These are phyloP conservation scores for Botrytis sinoallii DNA, from an alignment of 2,329 filamentous ascomycete species.

Conservation along the genomic window DNA sequence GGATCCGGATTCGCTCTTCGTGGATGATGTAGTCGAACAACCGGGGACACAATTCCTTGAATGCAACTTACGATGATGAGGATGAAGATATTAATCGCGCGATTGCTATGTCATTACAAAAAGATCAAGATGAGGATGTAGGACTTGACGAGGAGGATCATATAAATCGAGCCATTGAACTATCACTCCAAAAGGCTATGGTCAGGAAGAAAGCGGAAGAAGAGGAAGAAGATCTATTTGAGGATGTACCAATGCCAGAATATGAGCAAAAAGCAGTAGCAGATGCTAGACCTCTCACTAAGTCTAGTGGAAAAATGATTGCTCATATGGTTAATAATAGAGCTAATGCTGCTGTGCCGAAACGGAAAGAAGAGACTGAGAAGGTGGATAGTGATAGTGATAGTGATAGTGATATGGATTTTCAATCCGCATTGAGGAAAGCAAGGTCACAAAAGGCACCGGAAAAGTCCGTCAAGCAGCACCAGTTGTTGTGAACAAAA, in stretches of 20 bases:
- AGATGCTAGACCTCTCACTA: conserved; percentile 50
- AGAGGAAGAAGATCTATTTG: conserved; percentile 43
- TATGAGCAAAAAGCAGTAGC: conserved; percentile 57
- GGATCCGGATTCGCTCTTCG: conserved; percentile 34
- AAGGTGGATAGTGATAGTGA: conserved; percentile 49
- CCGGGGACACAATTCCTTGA: conserved; percentile 21
- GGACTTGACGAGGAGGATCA: conserved; percentile 67
- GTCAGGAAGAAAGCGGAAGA: conserved; percentile 37
- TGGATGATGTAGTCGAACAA: conserved; percentile 26
- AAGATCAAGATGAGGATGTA: conserved; percentile 23
- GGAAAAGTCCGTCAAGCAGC: conserved; percentile 38
- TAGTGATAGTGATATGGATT: conserved; percentile 77
- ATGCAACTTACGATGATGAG: conserved; percentile 11
- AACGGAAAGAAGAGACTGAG: conserved; percentile 34
- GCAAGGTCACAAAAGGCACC: conserved; percentile 60
- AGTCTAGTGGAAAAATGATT: conserved; percentile 58
- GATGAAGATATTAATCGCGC: conserved; percentile 20
- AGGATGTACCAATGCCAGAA: conserved; percentile 51
- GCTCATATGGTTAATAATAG: conserved; percentile 73
- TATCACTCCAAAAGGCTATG: conserved; percentile 71
- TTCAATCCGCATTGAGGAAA: conserved; percentile 71
- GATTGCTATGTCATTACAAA: conserved; percentile 64
- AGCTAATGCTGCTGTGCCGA: conserved; percentile 59
- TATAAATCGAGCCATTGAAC: conserved; percentile 74
- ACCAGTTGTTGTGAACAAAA: conserved; percentile 51